A percentile compares a stretch with the other conserved stretches of the same genome.
These are phyloP conservation scores for Hanseniaspora uvarum DNA, from an alignment of 1,139 yeast species.

Conservation along the genomic window DNA sequence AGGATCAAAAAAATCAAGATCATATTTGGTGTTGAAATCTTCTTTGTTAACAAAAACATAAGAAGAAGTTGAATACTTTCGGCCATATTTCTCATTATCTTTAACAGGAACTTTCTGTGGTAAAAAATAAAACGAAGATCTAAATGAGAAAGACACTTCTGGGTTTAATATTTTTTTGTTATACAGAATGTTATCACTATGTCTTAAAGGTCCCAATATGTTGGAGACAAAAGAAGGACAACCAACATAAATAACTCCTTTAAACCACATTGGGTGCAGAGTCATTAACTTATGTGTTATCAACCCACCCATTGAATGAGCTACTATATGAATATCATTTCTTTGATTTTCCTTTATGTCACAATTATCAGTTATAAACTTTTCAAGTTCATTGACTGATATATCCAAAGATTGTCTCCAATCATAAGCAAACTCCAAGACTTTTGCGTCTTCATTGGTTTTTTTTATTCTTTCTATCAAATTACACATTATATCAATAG, in stretches of 20 bases:
- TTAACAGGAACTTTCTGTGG: conserved; percentile 70
- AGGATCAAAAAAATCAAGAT: conserved; percentile 68
- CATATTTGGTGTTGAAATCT: conserved; percentile 31
- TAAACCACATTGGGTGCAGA: conserved; percentile 51
- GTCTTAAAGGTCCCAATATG: conserved; percentile 72
- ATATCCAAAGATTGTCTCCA: conserved; percentile 71
- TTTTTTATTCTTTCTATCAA: conserved; percentile 44
- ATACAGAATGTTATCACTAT: conserved; percentile 68
- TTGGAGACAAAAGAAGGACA: conserved; percentile 77
- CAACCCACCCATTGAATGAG: conserved; percentile 91
- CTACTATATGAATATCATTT: conserved; percentile 58
- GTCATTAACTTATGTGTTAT: conserved; percentile 73
- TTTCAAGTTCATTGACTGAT: conserved; percentile 41
- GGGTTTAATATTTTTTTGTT: conserved; percentile 66
- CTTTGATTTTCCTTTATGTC: conserved; percentile 21
- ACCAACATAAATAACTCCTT: conserved; percentile 73
- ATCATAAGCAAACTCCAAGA: conserved; percentile 76
- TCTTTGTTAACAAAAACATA: conserved; percentile 16
- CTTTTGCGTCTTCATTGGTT: conserved; percentile 46
- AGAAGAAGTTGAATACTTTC: conserved; percentile 20
- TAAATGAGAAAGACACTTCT: conserved; percentile 79
- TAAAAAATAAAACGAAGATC: conserved; percentile 67
- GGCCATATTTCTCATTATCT: conserved; percentile 49
- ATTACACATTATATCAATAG: conserved; percentile 64
- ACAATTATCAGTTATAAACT: conserved; percentile 38